Base-by-base conservation (phyloP, 768 basidiomycete genomes). In the Dioszegia hungarica region DNA sequence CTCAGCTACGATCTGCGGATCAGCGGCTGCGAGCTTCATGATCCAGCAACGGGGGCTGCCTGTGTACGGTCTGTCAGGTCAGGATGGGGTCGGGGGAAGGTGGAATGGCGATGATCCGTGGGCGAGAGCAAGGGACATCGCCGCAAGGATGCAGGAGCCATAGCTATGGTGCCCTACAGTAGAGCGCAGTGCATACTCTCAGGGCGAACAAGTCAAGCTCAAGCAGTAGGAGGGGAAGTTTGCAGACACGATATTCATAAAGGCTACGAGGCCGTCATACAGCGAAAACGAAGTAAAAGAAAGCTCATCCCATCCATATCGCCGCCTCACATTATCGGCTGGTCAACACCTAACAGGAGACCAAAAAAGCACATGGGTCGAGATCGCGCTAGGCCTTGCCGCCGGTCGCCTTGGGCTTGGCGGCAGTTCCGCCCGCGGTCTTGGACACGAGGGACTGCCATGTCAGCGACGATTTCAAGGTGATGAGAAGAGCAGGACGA, bases 1-100 rank as follows among this genome's bases (percentile, higher is more conserved):
- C 10, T 8, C 41, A 72, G 70, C 63, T 39, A 59, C 53, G 1
- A 63, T 72, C 31, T 67, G 59, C 29, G 70, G 56, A 5, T 43
- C 67, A 5, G 54, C 62, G 0, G 67, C 67, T 9, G 70, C 70
- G 0, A 65, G 63, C 5, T 72, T 72, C 46, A 59, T 66, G 24
- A 69, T 72, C 19, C 53, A 72, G 51, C 70, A 72, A 43, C 45
- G 59, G 28, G 70, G 70, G 1, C 48, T 69, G 44, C 70, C 70
- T 4, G 27, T 63, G 27, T 37, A 50, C n/a, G 19, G 8, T 6
- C n/a, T 22, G 8, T 9, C 2, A 8, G 27, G 10, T 15, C 17
- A 20, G 4, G 24, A 24, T 10, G 19, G 25, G 34, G 22, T 17
- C 3, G 47, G 47, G 5, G 61, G 62, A 34, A 29, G n/a, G 5